These are phyloP conservation scores for Aspergillus hancockii DNA, from an alignment of 495 filamentous ascomycete species.

Conservation along the genomic window DNA sequence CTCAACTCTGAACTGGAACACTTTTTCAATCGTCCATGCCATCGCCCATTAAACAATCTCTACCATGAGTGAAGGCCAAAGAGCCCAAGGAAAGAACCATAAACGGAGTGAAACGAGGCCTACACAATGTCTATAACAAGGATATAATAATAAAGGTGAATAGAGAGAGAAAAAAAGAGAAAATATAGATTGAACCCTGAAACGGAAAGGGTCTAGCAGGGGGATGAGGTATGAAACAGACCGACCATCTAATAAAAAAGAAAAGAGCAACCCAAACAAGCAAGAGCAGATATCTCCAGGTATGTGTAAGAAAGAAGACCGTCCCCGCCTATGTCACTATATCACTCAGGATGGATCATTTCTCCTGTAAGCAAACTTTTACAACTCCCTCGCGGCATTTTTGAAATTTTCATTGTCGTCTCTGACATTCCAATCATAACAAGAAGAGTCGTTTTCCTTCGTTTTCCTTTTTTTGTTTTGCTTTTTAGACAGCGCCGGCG, in stretches of 20 bases:
- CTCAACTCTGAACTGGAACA: background rate
- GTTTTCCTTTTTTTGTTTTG: background rate
- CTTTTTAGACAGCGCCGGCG: constrained; percentile 48
- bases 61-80: background rate
- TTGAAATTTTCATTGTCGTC: constrained; percentile 33
- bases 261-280: constrained; percentile 18
- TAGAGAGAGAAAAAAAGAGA: constrained; percentile 11
- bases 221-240: constrained; percentile 26
- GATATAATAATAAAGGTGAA: too few species aligned
- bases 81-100: background rate
- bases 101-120: background rate
- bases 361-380: constrained; percentile 26
- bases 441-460: constrained; percentile 9
- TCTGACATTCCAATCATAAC: constrained; percentile 47
- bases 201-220: constrained; percentile 25
- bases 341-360: constrained; percentile 24
- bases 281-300: constrained; percentile 23
- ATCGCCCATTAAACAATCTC: background rate
- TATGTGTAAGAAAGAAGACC: constrained; percentile 15
- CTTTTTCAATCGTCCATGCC: background rate
- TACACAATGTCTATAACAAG: background rate
- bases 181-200: constrained; percentile 24
- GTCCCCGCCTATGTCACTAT: constrained; percentile 7
- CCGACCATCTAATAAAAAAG: constrained; percentile 26
- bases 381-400: constrained; percentile 6